A percentile compares a stretch with the other conserved stretches of the same genome.
Evolutionary conservation across 331 rosid genomes (phyloP).

Genomic region (Dryas integrifolia): DNA sequence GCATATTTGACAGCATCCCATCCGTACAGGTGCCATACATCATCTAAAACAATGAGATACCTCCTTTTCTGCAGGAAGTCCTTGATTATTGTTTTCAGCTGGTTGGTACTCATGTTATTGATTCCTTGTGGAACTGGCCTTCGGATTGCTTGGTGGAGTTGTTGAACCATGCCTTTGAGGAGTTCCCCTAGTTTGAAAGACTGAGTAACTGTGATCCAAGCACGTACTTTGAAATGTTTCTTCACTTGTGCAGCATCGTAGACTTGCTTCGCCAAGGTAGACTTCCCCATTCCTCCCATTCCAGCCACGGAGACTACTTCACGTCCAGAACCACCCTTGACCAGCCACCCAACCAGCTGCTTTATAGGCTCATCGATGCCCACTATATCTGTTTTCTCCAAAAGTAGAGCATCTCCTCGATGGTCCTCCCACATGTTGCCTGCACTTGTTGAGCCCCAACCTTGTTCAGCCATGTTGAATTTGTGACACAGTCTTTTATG

Average conservation of each 20-base stretch:
- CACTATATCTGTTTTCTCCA: constrained; percentile 22
- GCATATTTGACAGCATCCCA: constrained; percentile 26
- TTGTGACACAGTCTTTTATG: constrained; percentile 20
- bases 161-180: constrained; percentile 22
- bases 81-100: constrained; percentile 16
- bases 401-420: constrained; percentile 26
- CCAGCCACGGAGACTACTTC: constrained; percentile 23
- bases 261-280: constrained; percentile 33
- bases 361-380: constrained; percentile 19
- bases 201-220: constrained; percentile 30
- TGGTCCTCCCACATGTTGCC: not conserved
- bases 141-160: constrained; percentile 13
- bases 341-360: constrained; percentile 21
- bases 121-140: constrained; percentile 23
- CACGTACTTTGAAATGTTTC: constrained; percentile 25
- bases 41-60: constrained; percentile 26
- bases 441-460: not conserved
- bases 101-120: constrained; percentile 1
- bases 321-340: constrained; percentile 16
- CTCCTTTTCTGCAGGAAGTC: constrained; percentile 18
- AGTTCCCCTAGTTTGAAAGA: constrained; percentile 22
- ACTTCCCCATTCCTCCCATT: constrained; percentile 35
- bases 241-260: constrained; percentile 26
- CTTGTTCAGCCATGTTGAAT: constrained; percentile 20
- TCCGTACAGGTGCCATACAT: constrained; percentile 23